Evolutionary conservation across 371 early-diverging fungal species (phyloP).

Genomic region (Smittium mucronatum): DNA sequence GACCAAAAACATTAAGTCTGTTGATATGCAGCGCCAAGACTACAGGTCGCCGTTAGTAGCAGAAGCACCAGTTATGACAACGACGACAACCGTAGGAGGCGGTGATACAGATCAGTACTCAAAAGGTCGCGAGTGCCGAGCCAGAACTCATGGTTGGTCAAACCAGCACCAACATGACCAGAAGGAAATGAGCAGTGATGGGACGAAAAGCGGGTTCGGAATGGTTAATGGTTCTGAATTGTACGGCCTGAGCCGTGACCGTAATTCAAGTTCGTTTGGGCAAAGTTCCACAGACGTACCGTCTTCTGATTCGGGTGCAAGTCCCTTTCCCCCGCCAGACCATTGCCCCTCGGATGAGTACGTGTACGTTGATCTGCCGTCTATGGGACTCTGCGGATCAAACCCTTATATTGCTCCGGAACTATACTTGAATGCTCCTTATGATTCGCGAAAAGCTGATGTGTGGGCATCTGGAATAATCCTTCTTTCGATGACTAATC

Average conservation of each 20-base stretch:
- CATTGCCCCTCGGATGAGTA: slow-evolving; percentile 44
- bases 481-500: slow-evolving; percentile 63
- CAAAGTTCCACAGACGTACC: neutral
- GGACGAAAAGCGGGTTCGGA: neutral
- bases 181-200: neutral
- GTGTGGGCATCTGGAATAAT: slow-evolving; percentile 77
- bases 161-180: neutral
- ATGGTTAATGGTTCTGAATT: neutral
- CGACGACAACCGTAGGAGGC: neutral
- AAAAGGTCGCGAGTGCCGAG: neutral
- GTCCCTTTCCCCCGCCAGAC: neutral
- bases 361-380: slow-evolving; percentile 40
- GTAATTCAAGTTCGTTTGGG: neutral
- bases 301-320: neutral
- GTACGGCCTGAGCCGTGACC: neutral
- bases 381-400: slow-evolving; percentile 42
- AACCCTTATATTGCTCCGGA: slow-evolving; percentile 49
- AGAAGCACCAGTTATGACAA: neutral
- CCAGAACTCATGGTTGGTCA: neutral
- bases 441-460: slow-evolving; percentile 68
- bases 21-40: neutral
- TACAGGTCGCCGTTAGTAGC: neutral
- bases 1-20: neutral
- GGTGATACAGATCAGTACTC: neutral
- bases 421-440: slow-evolving; percentile 42